A percentile compares a stretch with the other conserved stretches of the same genome.
Evolutionary conservation across 2,329 filamentous ascomycete species (phyloP).

Genomic region (Cladosporium sp.): DNA sequence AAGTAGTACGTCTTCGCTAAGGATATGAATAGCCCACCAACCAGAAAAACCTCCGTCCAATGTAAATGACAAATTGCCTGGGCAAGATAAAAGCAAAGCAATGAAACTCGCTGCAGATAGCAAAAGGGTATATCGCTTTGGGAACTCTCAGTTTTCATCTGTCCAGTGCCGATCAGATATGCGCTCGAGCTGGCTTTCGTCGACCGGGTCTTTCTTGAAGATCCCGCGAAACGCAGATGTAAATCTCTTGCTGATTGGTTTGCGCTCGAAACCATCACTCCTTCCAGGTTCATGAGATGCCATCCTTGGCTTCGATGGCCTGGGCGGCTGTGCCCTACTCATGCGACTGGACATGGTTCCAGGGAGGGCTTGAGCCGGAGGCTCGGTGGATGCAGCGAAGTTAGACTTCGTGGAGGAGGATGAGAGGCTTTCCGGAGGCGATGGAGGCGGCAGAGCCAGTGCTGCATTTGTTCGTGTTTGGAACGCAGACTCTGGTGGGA

Average conservation of each 20-base stretch:
- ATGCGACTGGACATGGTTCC: slow-evolving; percentile 19
- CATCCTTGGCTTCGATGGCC: background rate
- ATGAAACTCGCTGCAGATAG: too few species aligned
- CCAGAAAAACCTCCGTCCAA: too few species aligned
- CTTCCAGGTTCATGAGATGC: background rate
- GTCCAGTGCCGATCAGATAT: slow-evolving; percentile 28
- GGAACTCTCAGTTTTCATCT: slow-evolving; percentile 18
- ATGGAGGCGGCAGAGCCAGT: slow-evolving; percentile 12
- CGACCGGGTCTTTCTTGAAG: slow-evolving; percentile 22
- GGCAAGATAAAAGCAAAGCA: too few species aligned
- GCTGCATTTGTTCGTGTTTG: slow-evolving; percentile 1
- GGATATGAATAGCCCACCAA: too few species aligned
- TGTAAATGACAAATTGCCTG: too few species aligned
- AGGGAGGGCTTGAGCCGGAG: slow-evolving; percentile 15
- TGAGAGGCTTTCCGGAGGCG: slow-evolving; percentile 16
- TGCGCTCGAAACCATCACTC: background rate
- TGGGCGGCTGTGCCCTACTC: background rate
- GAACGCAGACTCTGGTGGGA: slow-evolving; percentile 9
- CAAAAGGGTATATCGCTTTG: too few species aligned
- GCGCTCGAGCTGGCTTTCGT: slow-evolving; percentile 20
- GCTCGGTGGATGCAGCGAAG: background rate
- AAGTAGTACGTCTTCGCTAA: too few species aligned
- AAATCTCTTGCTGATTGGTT: slow-evolving; percentile 18
- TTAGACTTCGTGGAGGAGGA: background rate
- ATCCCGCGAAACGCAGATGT: slow-evolving; percentile 21